Conservation (phyloP, 2,329 filamentous ascomycete species). For the Claviceps maximensis region DNA sequence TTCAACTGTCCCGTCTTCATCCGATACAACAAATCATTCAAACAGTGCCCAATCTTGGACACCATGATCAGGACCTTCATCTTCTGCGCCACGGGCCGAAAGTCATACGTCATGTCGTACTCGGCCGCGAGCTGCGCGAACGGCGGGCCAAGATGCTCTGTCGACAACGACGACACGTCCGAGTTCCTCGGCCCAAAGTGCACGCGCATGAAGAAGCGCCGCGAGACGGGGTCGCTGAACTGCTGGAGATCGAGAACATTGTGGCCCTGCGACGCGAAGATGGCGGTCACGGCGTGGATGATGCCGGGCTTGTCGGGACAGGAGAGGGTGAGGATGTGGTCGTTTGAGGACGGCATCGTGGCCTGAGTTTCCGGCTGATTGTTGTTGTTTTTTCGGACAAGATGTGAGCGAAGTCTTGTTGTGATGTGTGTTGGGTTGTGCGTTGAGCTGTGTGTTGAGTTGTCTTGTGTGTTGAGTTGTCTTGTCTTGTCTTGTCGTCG, state of each 20-base stretch:
- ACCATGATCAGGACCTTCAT: slow-evolving; percentile 77
- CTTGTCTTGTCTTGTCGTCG: no score
- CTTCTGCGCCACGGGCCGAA: slow-evolving; percentile 55
- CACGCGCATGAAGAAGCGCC: slow-evolving; percentile 80
- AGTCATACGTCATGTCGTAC: slow-evolving; percentile 57
- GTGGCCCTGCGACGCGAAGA: slow-evolving; percentile 59
- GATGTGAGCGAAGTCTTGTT: no score
- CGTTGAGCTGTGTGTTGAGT: no score
- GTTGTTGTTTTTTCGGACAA: no score
- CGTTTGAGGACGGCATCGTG: slow-evolving; percentile 28
- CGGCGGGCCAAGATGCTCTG: slow-evolving; percentile 37
- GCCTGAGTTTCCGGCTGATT: no score
- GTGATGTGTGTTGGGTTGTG: no score
- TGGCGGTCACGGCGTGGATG: slow-evolving; percentile 69
- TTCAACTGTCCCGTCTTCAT: slow-evolving; percentile 59
- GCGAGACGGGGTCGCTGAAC: slow-evolving; percentile 61
- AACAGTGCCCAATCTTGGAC: slow-evolving; percentile 75
- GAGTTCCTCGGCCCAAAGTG: slow-evolving; percentile 52
- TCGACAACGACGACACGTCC: slow-evolving; percentile 16
- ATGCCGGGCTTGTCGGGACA: slow-evolving; percentile 79
- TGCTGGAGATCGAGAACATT: slow-evolving; percentile 79
- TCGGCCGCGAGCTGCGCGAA: slow-evolving; percentile 49
- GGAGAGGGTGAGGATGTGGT: slow-evolving; percentile 66
- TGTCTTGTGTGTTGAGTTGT: no score
- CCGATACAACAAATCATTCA: slow-evolving; percentile 74